Conservation (phyloP, 2,329 filamentous ascomycete species). For the Lasiodiplodia sp. region DNA sequence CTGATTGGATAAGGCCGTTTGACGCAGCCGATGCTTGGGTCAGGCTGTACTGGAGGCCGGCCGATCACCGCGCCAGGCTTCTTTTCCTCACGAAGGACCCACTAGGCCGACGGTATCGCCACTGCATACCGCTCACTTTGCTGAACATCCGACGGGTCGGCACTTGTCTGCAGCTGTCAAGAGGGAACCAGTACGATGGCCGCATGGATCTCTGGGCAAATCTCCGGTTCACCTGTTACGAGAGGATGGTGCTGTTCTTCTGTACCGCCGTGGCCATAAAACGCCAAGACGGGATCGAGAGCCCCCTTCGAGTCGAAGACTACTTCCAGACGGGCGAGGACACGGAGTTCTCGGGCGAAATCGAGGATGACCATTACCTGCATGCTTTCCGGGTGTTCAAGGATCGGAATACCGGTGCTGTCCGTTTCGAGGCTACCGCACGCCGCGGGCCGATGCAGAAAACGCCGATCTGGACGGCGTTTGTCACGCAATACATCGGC, state of each 20-base stretch:
- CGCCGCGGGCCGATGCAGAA: conserved; percentile 59
- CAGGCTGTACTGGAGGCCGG: conserved; percentile 59
- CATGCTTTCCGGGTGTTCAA: conserved; percentile 64
- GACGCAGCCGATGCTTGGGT: conserved; percentile 56
- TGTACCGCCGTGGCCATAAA: conserved; percentile 65
- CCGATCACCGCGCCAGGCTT: conserved; percentile 61
- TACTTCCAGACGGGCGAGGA: conserved; percentile 55
- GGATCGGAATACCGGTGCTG: conserved; percentile 58
- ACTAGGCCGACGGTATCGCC: conserved; percentile 48
- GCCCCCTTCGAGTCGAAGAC: conserved; percentile 53
- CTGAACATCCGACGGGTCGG: conserved; percentile 51
- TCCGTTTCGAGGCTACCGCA: conserved; percentile 65
- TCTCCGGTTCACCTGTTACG: conserved; percentile 62
- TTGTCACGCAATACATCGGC: conserved; percentile 58
- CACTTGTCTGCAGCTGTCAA: conserved; percentile 51
- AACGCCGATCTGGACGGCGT: conserved; percentile 68
- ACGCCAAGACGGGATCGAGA: conserved; percentile 58
- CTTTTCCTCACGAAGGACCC: conserved; percentile 57
- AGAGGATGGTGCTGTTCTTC: conserved; percentile 67
- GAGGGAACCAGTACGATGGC: conserved; percentile 48
- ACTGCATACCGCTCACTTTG: conserved; percentile 60
- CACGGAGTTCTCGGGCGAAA: conserved; percentile 60
- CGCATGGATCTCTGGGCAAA: conserved; percentile 60
- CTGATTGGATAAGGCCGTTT: conserved; percentile 50
- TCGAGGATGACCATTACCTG: conserved; percentile 58